Conservation (phyloP, 2,329 filamentous ascomycete genomes). For the Tolypocladium nubicola region DNA sequence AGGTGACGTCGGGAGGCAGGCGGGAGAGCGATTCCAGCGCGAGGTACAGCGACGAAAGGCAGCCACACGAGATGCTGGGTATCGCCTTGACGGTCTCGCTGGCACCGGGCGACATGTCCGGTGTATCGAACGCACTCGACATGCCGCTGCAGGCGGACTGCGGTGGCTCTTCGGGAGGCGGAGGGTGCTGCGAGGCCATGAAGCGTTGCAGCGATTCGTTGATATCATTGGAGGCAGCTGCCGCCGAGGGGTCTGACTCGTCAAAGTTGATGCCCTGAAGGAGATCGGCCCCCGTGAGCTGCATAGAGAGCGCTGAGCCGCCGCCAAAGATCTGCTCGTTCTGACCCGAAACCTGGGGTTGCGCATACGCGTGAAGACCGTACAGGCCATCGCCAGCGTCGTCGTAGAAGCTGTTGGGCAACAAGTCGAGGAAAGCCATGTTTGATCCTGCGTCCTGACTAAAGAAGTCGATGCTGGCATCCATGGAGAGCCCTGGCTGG, state of each 20-base stretch:
- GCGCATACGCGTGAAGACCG: not conserved
- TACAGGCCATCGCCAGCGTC: slow-evolving; percentile 6
- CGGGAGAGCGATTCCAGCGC: slow-evolving; percentile 38
- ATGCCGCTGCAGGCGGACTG: slow-evolving; percentile 13
- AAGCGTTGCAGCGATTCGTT: slow-evolving; percentile 15
- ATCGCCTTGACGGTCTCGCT: slow-evolving; percentile 10
- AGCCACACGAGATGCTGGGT: slow-evolving; percentile 30
- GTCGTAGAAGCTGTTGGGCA: slow-evolving; percentile 15
- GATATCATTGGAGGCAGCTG: slow-evolving; percentile 17
- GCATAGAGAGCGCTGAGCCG: slow-evolving; percentile 4
- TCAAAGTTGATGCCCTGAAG: slow-evolving; percentile 21
- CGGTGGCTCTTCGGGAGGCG: slow-evolving; percentile 7
- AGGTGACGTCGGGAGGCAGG: slow-evolving; percentile 31
- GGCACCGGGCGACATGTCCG: slow-evolving; percentile 3
- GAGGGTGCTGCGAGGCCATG: slow-evolving; percentile 11
- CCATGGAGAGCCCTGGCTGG: slow-evolving; percentile 9
- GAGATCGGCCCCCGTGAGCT: slow-evolving; percentile 16
- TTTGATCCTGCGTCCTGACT: slow-evolving; percentile 14
- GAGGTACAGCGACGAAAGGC: slow-evolving; percentile 38
- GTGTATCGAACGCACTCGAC: slow-evolving; percentile 7
- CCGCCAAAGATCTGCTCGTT: slow-evolving; percentile 2
- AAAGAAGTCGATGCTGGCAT: slow-evolving; percentile 24
- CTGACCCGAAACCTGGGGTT: slow-evolving; percentile 7
- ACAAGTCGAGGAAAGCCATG: slow-evolving; percentile 26
- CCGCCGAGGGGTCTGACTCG: slow-evolving; percentile 15